Evolutionary conservation across 1,284 basidiomycete species (phyloP), one percentile per base, ranked within the genome.

Genomic region (Grifola frondosa): DNA sequence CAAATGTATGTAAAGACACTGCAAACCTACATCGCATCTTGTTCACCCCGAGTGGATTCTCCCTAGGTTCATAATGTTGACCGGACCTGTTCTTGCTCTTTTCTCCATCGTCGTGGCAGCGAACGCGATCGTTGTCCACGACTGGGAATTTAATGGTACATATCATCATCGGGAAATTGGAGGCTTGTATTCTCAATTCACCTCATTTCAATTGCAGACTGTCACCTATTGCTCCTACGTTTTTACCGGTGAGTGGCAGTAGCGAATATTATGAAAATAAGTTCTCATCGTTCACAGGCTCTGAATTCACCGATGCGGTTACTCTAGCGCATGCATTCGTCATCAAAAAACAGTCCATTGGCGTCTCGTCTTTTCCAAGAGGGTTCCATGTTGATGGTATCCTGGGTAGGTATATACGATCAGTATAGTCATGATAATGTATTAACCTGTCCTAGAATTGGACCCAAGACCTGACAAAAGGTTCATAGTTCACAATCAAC

Each of bases 141-240:
- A 55, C 53, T 0, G 40, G 40, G 5, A 34, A 50, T 23, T 31
- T 43, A 15, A 51, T 55, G 32, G 53, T 50, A 37, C 3, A 48
- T 42, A n/a, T n/a, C n/a, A n/a, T 4, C 21, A 9, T 17, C 20
- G n/a, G n/a, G n/a, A n/a, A n/a, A n/a, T n/a, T n/a, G n/a, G 21
- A 16, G 10, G 20, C 17, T 30, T 17, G 10, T 2, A 13, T 23
- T 16, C 16, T 24, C 10, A 7, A 22, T 7, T 21, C 7, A 20
- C 10, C 23, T 1, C 23, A 31, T 30, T 24, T 23, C 12, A 17
- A 22, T 25, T 13, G 13, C 37, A 61, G 58, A 52, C 66, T 11
- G 75, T 79, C 23, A 58, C 60, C 13, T 82, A 78, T 51, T 75
- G 75, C 31, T 74, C 74, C 17, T 76, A 76, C 15, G 67, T 61